Conservation (phyloP, 2,329 filamentous ascomycete genomes). For the Stachybotrys chartarum region DNA sequence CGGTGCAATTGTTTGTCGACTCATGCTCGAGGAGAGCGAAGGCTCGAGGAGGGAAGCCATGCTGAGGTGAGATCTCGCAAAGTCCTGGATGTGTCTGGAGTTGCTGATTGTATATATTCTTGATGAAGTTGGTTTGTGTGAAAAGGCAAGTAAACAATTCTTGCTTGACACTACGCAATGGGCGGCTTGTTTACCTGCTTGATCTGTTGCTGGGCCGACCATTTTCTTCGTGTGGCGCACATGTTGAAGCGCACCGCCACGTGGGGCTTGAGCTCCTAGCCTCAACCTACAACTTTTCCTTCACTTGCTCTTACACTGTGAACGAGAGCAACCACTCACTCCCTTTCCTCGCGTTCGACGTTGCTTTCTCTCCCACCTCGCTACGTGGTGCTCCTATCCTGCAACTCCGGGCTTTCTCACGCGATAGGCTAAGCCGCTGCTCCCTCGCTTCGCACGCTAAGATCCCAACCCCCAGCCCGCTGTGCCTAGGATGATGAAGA, state of each 20-base stretch:
- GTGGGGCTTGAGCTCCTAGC: slow-evolving; percentile 9
- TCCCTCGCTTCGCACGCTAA: neutral
- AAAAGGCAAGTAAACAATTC: neutral
- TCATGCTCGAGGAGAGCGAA: slow-evolving; percentile 57
- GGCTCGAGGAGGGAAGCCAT: slow-evolving; percentile 62
- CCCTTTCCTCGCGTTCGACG: too few relatives aligned
- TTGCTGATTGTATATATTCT: neutral
- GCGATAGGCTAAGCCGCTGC: neutral
- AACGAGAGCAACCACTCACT: too few relatives aligned
- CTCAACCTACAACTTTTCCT: neutral
- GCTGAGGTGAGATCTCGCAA: slow-evolving; percentile 20
- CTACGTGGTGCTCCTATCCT: neutral
- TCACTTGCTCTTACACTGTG: too few relatives aligned
- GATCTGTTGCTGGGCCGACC: slow-evolving; percentile 22
- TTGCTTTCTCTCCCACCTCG: too few relatives aligned
- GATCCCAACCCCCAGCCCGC: neutral
- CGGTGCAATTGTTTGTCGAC: slow-evolving; percentile 50
- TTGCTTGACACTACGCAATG: neutral
- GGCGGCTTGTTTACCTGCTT: neutral
- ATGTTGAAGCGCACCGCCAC: slow-evolving; percentile 15
- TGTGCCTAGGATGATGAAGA: neutral
- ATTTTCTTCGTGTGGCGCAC: slow-evolving; percentile 13
- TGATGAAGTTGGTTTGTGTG: neutral
- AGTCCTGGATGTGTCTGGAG: slow-evolving; percentile 14
- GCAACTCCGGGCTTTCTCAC: neutral